These are phyloP conservation scores for Fraxinus sp. DNA, from an alignment of 305 asterid genomes.

Conservation along the genomic window DNA sequence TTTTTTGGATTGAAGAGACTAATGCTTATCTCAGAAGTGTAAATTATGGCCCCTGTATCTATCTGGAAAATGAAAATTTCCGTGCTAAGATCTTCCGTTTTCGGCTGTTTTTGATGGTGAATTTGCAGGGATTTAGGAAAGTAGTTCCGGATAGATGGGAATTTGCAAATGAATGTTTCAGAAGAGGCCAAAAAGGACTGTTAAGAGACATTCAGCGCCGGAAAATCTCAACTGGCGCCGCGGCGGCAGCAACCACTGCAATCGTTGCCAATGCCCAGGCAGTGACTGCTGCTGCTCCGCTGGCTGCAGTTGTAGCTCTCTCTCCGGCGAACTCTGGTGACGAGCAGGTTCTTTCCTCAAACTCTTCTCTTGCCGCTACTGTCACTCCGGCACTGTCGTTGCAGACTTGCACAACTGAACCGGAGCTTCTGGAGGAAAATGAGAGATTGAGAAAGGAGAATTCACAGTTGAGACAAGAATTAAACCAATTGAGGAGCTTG, in stretches of 20 bases:
- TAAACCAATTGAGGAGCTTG: conserved; percentile 45
- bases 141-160: conserved; percentile 56
- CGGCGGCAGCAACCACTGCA: neutral
- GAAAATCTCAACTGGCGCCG: conserved; percentile 33
- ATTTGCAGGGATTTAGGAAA: conserved; percentile 47
- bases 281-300: conserved; percentile 28
- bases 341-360: conserved; percentile 25
- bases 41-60: neutral
- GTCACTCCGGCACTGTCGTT: conserved; percentile 22
- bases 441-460: conserved; percentile 69
- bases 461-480: conserved; percentile 44
- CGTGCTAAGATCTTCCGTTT: neutral
- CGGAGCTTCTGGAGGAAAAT: conserved; percentile 38
- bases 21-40: neutral
- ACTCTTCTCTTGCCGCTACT: conserved; percentile 50
- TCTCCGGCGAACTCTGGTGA: conserved; percentile 33
- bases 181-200: conserved; percentile 38
- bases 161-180: conserved; percentile 46
- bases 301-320: neutral
- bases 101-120: neutral
- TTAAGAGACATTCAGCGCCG: conserved; percentile 47
- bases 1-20: neutral
- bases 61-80: neutral
- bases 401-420: conserved; percentile 32
- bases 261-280: conserved; percentile 13